Conservation (phyloP, 1,284 basidiomycete genomes). For the Malassezia sympodialis region DNA sequence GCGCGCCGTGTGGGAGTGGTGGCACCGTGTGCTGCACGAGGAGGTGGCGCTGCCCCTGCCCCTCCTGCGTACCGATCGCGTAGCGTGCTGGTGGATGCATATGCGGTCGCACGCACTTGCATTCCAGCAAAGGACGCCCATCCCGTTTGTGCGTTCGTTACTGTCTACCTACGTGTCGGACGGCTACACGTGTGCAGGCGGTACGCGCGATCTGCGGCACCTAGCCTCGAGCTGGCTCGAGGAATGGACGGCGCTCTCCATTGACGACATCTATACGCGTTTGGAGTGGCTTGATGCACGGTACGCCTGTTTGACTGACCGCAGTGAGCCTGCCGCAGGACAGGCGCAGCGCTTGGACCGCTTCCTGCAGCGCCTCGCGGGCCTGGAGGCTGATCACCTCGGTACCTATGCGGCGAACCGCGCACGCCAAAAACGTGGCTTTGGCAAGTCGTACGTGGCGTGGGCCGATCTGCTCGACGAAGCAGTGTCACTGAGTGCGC, state of each 20-base stretch:
- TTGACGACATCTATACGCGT: background rate
- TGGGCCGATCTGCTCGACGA: constrained; percentile 14
- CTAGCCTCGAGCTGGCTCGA: constrained; percentile 2
- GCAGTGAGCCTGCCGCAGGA: background rate
- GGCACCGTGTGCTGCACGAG: background rate
- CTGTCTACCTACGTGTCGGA: background rate
- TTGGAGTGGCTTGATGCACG: constrained; percentile 6
- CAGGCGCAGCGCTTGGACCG: background rate
- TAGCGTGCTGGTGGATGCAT: constrained; percentile 2
- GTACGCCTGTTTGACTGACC: background rate
- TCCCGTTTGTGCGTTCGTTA: constrained; percentile 13
- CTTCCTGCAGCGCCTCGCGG: constrained; percentile 7
- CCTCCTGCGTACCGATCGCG: background rate
- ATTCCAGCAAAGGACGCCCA: background rate
- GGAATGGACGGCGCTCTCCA: background rate
- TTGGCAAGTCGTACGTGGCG: constrained; percentile 9
- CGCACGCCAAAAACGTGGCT: constrained; percentile 10
- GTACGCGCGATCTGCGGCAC: constrained; percentile 2
- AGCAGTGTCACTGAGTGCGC: background rate
- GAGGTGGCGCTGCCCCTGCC: background rate
- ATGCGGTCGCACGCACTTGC: background rate
- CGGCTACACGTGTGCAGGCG: constrained; percentile 2
- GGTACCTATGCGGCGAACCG: constrained; percentile 5
- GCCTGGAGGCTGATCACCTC: background rate
- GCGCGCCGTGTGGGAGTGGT: background rate